phyloP scores from a whole-genome alignment of 257 asterid genomes.

The Echium plantagineum region DNA sequence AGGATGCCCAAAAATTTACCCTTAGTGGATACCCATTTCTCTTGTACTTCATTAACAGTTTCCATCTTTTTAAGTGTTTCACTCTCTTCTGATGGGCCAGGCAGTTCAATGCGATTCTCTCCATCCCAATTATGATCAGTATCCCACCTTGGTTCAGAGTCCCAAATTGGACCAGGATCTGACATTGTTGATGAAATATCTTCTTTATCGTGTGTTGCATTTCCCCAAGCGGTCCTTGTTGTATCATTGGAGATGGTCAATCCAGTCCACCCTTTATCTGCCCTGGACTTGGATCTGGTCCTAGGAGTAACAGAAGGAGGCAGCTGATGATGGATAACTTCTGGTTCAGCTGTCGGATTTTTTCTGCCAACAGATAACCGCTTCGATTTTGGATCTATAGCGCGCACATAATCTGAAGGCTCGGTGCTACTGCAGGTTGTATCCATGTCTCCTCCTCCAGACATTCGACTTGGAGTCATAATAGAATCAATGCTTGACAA shows the following conservation, averaged over 20 bases:
- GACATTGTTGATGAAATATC: conserved; percentile 94
- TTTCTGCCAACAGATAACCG: conserved; percentile 76
- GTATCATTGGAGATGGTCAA: conserved; percentile 43
- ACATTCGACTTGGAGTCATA: conserved; percentile 73
- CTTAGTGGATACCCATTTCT: conserved; percentile 72
- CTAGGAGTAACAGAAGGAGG: conserved; percentile 80
- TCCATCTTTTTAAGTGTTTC: conserved; percentile 32
- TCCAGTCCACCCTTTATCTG: conserved; percentile 75
- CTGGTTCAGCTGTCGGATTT: conserved; percentile 60
- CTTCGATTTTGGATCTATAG: conserved; percentile 82
- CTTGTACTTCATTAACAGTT: conserved; percentile 33
- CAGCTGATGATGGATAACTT: conserved; percentile 80
- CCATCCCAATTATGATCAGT: conserved; percentile 53
- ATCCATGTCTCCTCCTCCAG: conserved; percentile 64
- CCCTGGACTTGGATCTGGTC: conserved; percentile 79
- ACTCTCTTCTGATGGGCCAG: conserved; percentile 48
- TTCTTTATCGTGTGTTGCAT: conserved; percentile 62
- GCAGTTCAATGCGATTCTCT: conserved; percentile 66
- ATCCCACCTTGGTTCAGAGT: conserved; percentile 97
- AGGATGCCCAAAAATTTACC: conserved; percentile 76
- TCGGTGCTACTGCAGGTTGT: conserved; percentile 74
- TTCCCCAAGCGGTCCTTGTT: conserved; percentile 75
- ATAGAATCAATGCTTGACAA: conserved; percentile 91
- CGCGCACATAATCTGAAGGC: conserved; percentile 93
- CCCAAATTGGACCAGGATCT: conserved; percentile 99